Conservation (phyloP, 306 rosid genomes). For the Cucumis melo region DNA sequence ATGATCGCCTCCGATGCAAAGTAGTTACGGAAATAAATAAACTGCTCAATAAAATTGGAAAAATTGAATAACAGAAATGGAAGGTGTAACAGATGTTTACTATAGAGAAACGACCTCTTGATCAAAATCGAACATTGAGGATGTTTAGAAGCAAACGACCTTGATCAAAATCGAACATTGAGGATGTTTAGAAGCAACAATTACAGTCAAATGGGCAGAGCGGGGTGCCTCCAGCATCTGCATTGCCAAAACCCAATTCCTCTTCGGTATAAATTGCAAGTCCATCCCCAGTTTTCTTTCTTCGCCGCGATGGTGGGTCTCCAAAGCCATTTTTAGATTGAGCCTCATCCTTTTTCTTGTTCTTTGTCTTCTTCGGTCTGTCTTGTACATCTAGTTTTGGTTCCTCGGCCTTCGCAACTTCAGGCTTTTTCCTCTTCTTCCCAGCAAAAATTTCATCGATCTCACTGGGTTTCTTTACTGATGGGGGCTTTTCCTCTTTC, state of each 20-base stretch:
- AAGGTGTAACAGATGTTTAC: background rate
- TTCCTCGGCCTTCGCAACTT: constrained; percentile 8
- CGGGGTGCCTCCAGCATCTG: constrained; percentile 58
- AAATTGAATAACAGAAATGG: background rate
- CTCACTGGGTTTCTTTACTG: constrained; percentile 20
- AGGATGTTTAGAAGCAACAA: constrained; percentile 51
- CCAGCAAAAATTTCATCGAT: constrained; percentile 67
- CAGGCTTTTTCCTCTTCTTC: constrained; percentile 43
- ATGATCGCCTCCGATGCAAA: background rate
- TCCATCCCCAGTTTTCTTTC: constrained; percentile 48
- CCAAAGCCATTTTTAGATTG: constrained; percentile 16
- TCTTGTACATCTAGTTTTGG: constrained; percentile 8
- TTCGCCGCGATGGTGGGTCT: constrained; percentile 22
- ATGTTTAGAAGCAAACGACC: constrained; percentile 38
- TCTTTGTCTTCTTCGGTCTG: constrained; percentile 21
- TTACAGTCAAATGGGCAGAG: constrained; percentile 84
- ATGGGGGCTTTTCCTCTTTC: constrained; percentile 27
- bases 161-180: too few species aligned
- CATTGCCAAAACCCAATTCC: constrained; percentile 40
- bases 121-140: background rate
- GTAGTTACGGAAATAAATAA: background rate
- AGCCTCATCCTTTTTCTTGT: constrained; percentile 18
- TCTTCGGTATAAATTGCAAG: constrained; percentile 50
- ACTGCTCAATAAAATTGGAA: background rate
- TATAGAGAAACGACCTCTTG: background rate